These are phyloP conservation scores for Ogataea paradorogensis DNA, from an alignment of 805 yeast species.

Conservation along the genomic window DNA sequence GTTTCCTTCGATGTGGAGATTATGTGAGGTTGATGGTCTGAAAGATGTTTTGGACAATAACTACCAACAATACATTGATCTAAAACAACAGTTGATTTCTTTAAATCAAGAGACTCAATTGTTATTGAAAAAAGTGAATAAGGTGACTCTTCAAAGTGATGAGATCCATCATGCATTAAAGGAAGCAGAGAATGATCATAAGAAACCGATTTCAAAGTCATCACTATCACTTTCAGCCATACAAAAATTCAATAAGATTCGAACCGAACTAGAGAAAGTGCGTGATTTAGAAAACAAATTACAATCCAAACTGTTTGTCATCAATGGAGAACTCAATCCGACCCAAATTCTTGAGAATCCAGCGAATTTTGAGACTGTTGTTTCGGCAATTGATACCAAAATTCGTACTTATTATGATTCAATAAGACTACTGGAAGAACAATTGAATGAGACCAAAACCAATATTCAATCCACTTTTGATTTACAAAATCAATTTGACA, in stretches of 20 bases:
- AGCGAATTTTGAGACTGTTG: constrained; percentile 25
- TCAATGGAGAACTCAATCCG: constrained; percentile 30
- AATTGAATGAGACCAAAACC: background rate
- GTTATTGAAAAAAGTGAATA: background rate
- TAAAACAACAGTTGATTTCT: background rate
- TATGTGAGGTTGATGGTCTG: constrained; percentile 27
- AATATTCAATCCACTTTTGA: background rate
- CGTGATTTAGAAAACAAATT: constrained; percentile 17
- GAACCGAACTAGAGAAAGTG: constrained; percentile 13
- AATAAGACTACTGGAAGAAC: constrained; percentile 19
- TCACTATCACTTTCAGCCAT: constrained; percentile 23
- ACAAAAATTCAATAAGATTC: constrained; percentile 17
- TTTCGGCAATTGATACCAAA: constrained; percentile 28
- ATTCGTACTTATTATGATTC: constrained; percentile 18
- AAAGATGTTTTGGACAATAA: constrained; percentile 7
- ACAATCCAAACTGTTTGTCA: constrained; percentile 25
- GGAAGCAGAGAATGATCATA: constrained; percentile 1
- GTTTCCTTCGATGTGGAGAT: constrained; percentile 31
- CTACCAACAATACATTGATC: background rate
- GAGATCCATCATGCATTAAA: background rate
- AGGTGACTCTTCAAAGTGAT: background rate
- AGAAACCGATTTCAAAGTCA: constrained; percentile 3
- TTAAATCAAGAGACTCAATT: background rate
- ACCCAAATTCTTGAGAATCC: constrained; percentile 29
- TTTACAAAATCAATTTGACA: constrained; percentile 5